Evolutionary conservation across 345 rosid species (phyloP), one percentile per base, ranked within the genome.

Genomic region (Tarenaya hassleriana): DNA sequence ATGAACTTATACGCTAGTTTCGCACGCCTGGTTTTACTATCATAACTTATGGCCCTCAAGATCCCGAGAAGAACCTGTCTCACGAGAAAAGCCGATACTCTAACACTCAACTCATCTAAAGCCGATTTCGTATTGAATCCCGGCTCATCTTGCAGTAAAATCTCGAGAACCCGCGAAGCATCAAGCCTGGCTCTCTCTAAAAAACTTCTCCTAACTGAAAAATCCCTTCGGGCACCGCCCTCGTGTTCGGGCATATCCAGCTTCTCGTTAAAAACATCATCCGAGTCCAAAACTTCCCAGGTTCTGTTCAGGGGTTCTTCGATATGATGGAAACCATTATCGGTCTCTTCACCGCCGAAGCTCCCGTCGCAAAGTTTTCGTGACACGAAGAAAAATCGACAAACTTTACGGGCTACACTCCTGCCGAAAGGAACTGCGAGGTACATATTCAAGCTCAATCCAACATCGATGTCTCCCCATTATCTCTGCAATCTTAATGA

Each of bases 1-100:
- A 92, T 88, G 70, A 92, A 87, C 68, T 79, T 91, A 67, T 70
- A 79, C 16, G 83, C 98, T 53, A 84, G 60, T 60, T 79, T 77
- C 7, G 86, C 96, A 58, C 76, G 76, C 76, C 84, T 74, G 1
- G 69, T 52, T 68, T 79, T 82, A 55, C 76, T 80, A 16, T 68
- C 76, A 55, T 45, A 42, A 47, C 67, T 71, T 17, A 73, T 16
- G 0, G 31, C 61, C 37, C 68, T 80, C 71, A 86, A 74, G 60
- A 86, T 74, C 56, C 80, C 82, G 38, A 63, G 49, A 53, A 92
- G 88, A 55, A 88, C 98, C 65, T 84, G 76, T 67, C 96, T 74
- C 34, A 82, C 96, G 14, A 92, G 78, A 53, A 79, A 67, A 5
- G 85, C 86, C 1, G 96, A 87, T 43, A 92, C 73, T 68, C 71